These are phyloP conservation scores for Fragilaria radians DNA, from an alignment of 108 stramenopile species.

Conservation along the genomic window DNA sequence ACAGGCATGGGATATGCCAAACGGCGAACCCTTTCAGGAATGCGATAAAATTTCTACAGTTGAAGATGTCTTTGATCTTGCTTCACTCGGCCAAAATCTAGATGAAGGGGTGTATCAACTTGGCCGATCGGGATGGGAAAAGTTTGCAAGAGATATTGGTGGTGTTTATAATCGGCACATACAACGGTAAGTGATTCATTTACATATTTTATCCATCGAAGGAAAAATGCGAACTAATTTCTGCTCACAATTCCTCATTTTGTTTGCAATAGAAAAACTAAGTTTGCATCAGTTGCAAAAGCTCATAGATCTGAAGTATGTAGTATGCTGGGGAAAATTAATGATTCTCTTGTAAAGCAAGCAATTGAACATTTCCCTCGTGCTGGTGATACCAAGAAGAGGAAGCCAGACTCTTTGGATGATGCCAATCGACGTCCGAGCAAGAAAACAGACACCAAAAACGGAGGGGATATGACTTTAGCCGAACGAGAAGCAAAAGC, in stretches of 20 bases:
- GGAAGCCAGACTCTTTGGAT: constrained; percentile 20
- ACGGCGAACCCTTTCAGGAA: constrained; percentile 61
- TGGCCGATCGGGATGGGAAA: constrained; percentile 73
- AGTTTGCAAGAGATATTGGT: constrained; percentile 75
- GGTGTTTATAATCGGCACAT: constrained; percentile 74
- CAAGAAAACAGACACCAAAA: constrained; percentile 21
- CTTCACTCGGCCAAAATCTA: constrained; percentile 58
- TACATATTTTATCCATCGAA: not conserved
- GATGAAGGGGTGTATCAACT: constrained; percentile 56
- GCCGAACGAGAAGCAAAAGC: constrained; percentile 66
- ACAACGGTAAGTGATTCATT: constrained; percentile 41
- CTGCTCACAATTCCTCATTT: not conserved
- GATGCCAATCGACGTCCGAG: constrained; percentile 9
- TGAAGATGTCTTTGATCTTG: constrained; percentile 31
- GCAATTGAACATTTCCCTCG: constrained; percentile 23
- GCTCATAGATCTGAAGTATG: constrained; percentile 48
- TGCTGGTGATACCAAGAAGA: constrained; percentile 5
- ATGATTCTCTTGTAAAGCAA: constrained; percentile 50
- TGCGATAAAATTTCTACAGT: constrained; percentile 8
- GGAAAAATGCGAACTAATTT: not conserved
- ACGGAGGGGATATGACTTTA: constrained; percentile 28
- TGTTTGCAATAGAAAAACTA: constrained; percentile 50
- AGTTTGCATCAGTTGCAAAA: constrained; percentile 50
- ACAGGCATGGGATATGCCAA: constrained; percentile 58
- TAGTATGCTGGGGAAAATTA: constrained; percentile 53